Evolutionary conservation across 148 eudicot species (phyloP).

Genomic region (Talinum fruticosum): DNA sequence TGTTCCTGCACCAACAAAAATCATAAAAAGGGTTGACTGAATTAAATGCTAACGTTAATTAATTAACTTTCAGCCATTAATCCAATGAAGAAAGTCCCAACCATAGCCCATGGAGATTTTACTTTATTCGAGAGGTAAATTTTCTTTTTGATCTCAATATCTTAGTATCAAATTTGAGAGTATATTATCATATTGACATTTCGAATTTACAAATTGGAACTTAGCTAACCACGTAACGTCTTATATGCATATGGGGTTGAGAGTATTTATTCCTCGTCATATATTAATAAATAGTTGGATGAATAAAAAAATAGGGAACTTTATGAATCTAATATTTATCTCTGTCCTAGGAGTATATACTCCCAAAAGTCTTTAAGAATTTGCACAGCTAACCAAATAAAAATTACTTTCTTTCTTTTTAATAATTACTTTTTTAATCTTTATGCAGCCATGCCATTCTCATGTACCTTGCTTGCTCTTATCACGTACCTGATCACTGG

Average conservation of each 20-base stretch:
- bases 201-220: background rate
- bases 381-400: too few species aligned
- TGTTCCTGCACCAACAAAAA: background rate
- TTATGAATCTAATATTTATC: too few species aligned
- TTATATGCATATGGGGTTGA: too few species aligned
- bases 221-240: too few species aligned
- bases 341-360: too few species aligned
- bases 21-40: background rate
- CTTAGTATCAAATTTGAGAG: too few species aligned
- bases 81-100: conserved; percentile 42
- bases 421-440: background rate
- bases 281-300: too few species aligned
- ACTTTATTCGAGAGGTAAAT: conserved; percentile 42
- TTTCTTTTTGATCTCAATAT: background rate
- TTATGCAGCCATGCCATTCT: conserved; percentile 89
- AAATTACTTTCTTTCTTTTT: background rate
- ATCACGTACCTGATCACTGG: conserved; percentile 90
- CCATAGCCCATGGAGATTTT: conserved; percentile 41
- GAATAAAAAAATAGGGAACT: too few species aligned
- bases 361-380: too few species aligned
- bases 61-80: conserved; percentile 28
- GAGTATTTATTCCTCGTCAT: too few species aligned
- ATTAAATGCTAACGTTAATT: background rate
- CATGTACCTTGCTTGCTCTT: conserved; percentile 68
- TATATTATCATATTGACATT: background rate